Evolutionary conservation across 2,329 filamentous ascomycete species (phyloP), one percentile per base, ranked within the genome.

Genomic region (Alternaria gaisen): DNA sequence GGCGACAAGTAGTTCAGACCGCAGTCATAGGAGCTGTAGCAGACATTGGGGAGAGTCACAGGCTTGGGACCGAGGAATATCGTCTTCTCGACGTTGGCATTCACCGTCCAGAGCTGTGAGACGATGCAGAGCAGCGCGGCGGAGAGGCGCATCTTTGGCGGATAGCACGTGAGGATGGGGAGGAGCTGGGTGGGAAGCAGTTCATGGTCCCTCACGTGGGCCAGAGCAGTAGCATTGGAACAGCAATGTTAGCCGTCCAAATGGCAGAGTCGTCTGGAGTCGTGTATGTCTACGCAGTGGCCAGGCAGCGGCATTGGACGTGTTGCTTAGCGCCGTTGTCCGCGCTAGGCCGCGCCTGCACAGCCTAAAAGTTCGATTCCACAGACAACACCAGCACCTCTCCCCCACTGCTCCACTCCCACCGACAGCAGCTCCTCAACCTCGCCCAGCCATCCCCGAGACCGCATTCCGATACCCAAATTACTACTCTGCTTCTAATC

Each of bases 31-130:
- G 92, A 78, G 54, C 81, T 85, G 59, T 85, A 86, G 68, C 83
- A 83, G 52, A 82, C 77, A 55, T 84, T 78, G 36, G 90, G 86
- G 46, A 91, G 79, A 56, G 83, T 78, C 71, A 87, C 78, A 32
- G 83, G 78, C 32, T 81, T 75, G 11, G 94, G 93, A 22, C 87
- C 93, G 36, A 90, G 83, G 81, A 99, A 98, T 72, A 98, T 92
- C 69, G 87, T 84, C 81, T 99, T 99, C 78, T 98, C 95, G 56
- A 91, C 90, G 78, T 99, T 98, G 77, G 91, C 93, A 68, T 70
- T 71, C 67, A 75, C 75, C 54, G 65, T 73, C 68, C 77, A 72
- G 62, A 74, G 78, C 43, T 66, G 69, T 68, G 67, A 63, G 68
- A 73, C 65, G 66, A 70, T 66, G 67, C 66, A 73, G 71, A 74